These are phyloP conservation scores for Eutrema heterophyllum DNA, from an alignment of 345 rosid genomes.

Conservation along the genomic window DNA sequence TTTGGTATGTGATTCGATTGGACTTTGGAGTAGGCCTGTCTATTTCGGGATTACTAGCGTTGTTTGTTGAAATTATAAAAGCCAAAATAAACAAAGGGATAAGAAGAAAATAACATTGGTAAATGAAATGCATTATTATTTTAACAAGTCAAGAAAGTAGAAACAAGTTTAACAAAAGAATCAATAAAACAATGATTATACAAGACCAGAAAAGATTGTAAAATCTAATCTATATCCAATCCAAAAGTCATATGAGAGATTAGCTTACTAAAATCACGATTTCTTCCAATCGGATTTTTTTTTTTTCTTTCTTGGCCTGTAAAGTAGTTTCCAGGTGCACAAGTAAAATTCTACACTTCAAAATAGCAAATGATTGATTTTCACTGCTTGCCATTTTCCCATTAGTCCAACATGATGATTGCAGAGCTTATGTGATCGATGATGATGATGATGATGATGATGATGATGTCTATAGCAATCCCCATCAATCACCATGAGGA, in stretches of 20 bases:
- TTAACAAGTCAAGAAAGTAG: slow-evolving; percentile 7
- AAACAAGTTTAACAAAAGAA: slow-evolving; percentile 26
- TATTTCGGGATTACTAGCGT: no score
- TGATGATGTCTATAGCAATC: not conserved
- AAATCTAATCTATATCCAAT: slow-evolving; percentile 25
- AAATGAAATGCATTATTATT: slow-evolving; percentile 7
- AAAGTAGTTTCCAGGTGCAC: slow-evolving; percentile 17
- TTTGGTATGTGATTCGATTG: not conserved
- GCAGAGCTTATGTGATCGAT: slow-evolving; percentile 8
- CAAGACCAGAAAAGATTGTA: slow-evolving; percentile 18
- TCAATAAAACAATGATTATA: slow-evolving; percentile 33
- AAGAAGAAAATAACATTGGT: not conserved
- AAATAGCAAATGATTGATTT: not conserved
- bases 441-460: not conserved
- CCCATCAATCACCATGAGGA: not conserved
- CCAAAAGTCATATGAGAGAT: slow-evolving; percentile 19
- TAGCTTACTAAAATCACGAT: slow-evolving; percentile 34
- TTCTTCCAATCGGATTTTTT: slow-evolving; percentile 29
- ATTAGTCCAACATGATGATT: not conserved
- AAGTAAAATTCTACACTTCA: slow-evolving; percentile 20
- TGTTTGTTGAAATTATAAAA: no score
- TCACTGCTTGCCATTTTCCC: not conserved
- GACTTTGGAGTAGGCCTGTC: not conserved
- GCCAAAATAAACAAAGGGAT: no score
- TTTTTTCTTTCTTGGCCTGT: slow-evolving; percentile 12